Percentiles rank a stretch among this genome's conserved stretches.
Evolutionary conservation across 2,329 filamentous ascomycete genomes (phyloP).

Genomic region (Fusarium nisikadoi): DNA sequence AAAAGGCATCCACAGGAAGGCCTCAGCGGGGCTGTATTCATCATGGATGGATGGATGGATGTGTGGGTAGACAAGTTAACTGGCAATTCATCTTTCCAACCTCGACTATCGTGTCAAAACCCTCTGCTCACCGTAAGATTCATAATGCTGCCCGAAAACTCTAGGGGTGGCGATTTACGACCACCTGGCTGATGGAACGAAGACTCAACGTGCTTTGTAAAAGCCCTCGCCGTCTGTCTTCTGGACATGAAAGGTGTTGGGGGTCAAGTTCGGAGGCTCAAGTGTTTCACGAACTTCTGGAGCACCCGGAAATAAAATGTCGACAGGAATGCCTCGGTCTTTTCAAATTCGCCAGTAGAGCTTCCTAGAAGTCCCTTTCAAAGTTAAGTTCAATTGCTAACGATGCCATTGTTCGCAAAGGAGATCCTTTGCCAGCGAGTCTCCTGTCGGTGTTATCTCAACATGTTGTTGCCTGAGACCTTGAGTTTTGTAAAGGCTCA

Average conservation of each 20-base stretch:
- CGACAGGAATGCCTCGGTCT: not conserved
- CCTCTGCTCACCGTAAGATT: not conserved
- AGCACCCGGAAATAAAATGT: not conserved
- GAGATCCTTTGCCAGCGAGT: not conserved
- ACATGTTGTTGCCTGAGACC: not conserved
- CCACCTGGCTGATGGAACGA: not conserved
- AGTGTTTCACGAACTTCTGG: not conserved
- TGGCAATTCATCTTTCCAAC: not conserved
- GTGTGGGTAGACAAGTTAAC: slow-evolving; percentile 4
- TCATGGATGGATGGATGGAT: slow-evolving; percentile 7
- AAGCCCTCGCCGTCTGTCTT: not conserved
- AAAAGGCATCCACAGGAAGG: slow-evolving; percentile 27
- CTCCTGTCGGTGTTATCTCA: not conserved
- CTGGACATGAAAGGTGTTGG: not conserved
- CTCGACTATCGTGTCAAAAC: not conserved
- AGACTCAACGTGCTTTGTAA: not conserved
- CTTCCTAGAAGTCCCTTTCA: not conserved
- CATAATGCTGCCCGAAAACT: not conserved
- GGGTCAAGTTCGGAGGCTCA: not conserved
- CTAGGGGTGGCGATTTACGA: not conserved
- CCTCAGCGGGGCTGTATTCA: slow-evolving; percentile 21
- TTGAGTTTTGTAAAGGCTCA: not conserved
- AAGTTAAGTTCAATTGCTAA: not conserved
- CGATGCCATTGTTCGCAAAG: not conserved
- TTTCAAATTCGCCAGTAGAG: not conserved